Evolutionary conservation across 768 basidiomycete species (phyloP).

Genomic region (Lactifluus rugatus): DNA sequence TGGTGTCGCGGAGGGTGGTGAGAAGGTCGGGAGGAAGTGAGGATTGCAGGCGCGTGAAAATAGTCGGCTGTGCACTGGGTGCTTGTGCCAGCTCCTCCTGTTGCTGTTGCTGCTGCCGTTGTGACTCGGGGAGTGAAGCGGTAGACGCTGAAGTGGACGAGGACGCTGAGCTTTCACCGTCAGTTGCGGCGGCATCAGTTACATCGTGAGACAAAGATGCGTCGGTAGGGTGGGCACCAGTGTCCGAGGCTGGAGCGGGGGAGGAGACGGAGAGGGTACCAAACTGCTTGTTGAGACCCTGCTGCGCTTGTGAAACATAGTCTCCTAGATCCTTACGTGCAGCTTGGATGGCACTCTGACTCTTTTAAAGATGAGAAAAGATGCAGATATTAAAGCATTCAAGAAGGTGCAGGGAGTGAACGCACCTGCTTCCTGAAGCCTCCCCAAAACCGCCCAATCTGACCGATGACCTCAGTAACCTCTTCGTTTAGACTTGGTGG

Average conservation of each 20-base stretch:
- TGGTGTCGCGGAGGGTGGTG: slow-evolving; percentile 52
- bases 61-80: slow-evolving; percentile 28
- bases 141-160: slow-evolving; percentile 18
- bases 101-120: not conserved
- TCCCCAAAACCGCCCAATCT: slow-evolving; percentile 82
- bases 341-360: slow-evolving; percentile 54
- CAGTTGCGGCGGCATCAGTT: slow-evolving; percentile 1
- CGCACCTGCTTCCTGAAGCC: slow-evolving; percentile 82
- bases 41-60: slow-evolving; percentile 64
- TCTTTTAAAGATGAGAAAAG: slow-evolving; percentile 32
- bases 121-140: not conserved
- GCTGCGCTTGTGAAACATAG: slow-evolving; percentile 73
- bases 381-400: not conserved
- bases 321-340: slow-evolving; percentile 65
- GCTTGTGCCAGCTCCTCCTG: not conserved
- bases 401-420: not conserved
- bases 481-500: slow-evolving; percentile 71
- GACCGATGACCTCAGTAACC: slow-evolving; percentile 81
- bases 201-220: slow-evolving; percentile 23
- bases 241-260: not conserved
- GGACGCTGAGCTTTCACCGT: slow-evolving; percentile 23
- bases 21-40: slow-evolving; percentile 69
- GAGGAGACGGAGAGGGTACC: slow-evolving; percentile 22
- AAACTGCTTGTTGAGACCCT: slow-evolving; percentile 57
- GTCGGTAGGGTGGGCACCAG: slow-evolving; percentile 16